A percentile compares a stretch with the other conserved stretches of the same genome.
phyloP scores from a whole-genome alignment of 2,329 filamentous ascomycete genomes.

The Fusarium sp. region DNA sequence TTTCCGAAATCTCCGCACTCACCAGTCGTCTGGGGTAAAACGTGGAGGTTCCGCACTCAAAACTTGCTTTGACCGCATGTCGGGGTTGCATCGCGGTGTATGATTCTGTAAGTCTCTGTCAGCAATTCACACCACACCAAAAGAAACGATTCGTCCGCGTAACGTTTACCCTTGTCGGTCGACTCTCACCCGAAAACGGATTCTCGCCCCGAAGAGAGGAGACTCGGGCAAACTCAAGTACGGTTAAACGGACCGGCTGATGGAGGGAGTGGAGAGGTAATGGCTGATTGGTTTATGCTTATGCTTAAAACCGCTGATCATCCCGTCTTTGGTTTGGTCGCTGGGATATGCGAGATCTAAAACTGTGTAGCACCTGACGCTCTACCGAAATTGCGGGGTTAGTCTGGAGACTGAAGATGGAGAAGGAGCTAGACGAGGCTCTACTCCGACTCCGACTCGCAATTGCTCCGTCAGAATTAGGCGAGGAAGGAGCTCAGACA shows the following conservation, averaged over 20 bases:
- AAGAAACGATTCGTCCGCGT: slow-evolving; percentile 17
- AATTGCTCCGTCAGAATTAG: background rate
- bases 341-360: slow-evolving; percentile 23
- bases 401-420: background rate
- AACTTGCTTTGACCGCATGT: slow-evolving; percentile 14
- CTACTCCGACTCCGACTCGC: background rate
- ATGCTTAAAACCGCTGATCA: slow-evolving; percentile 32
- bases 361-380: slow-evolving; percentile 9
- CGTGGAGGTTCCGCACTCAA: slow-evolving; percentile 22
- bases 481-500: background rate
- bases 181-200: slow-evolving; percentile 19
- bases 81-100: slow-evolving; percentile 19
- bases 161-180: background rate
- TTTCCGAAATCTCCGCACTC: slow-evolving; percentile 29
- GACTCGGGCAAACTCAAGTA: slow-evolving; percentile 9
- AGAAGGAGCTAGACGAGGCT: background rate
- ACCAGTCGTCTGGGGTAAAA: slow-evolving; percentile 26
- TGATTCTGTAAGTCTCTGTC: slow-evolving; percentile 7
- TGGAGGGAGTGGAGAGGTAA: background rate
- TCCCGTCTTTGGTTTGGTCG: slow-evolving; percentile 1
- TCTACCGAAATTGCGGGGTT: slow-evolving; percentile 20
- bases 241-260: slow-evolving; percentile 41
- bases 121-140: background rate
- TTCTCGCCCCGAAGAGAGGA: slow-evolving; percentile 15
- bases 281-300: slow-evolving; percentile 5